Conservation (phyloP, 2,329 filamentous ascomycete species). For the Zymoseptoria tritici region DNA sequence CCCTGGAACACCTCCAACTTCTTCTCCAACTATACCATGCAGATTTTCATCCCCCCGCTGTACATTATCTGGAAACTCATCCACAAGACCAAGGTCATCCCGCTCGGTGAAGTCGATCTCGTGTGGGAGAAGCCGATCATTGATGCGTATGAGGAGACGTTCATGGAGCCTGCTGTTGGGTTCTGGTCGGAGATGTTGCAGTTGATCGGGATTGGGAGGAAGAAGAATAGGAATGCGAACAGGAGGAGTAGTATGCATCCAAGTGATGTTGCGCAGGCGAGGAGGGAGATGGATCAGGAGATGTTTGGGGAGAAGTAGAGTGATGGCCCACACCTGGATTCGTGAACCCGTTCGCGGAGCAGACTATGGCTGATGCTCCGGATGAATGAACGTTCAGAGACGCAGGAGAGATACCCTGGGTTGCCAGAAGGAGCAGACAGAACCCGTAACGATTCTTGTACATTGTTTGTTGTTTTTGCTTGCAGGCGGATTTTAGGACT, state of each 20-base stretch:
- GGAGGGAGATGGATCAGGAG: slow-evolving; percentile 6
- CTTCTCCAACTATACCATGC: slow-evolving; percentile 44
- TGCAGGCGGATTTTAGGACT: no score
- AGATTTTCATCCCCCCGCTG: slow-evolving; percentile 18
- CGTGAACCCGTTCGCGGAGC: not conserved
- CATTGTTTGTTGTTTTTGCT: not conserved
- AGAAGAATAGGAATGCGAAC: slow-evolving; percentile 9
- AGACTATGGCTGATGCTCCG: not conserved
- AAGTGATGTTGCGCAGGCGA: slow-evolving; percentile 8
- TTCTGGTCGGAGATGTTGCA: slow-evolving; percentile 49
- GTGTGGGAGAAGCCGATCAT: slow-evolving; percentile 53
- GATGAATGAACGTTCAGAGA: no score
- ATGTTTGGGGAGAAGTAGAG: slow-evolving; percentile 15
- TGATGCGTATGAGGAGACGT: slow-evolving; percentile 49
- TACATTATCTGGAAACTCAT: slow-evolving; percentile 52
- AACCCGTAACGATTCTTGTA: not conserved
- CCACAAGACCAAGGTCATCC: slow-evolving; percentile 51
- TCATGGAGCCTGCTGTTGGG: slow-evolving; percentile 41
- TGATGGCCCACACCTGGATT: not conserved
- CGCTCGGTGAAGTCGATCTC: slow-evolving; percentile 49
- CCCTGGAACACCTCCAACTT: slow-evolving; percentile 40
- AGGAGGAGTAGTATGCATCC: slow-evolving; percentile 6
- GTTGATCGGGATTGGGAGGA: slow-evolving; percentile 32
- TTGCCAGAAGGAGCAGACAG: not conserved
- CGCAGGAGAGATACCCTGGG: not conserved